Evolutionary conservation across 192 early-diverging fungal species (phyloP), one percentile per base, ranked within the genome.

Genomic region (Kickxella alabastrina): DNA sequence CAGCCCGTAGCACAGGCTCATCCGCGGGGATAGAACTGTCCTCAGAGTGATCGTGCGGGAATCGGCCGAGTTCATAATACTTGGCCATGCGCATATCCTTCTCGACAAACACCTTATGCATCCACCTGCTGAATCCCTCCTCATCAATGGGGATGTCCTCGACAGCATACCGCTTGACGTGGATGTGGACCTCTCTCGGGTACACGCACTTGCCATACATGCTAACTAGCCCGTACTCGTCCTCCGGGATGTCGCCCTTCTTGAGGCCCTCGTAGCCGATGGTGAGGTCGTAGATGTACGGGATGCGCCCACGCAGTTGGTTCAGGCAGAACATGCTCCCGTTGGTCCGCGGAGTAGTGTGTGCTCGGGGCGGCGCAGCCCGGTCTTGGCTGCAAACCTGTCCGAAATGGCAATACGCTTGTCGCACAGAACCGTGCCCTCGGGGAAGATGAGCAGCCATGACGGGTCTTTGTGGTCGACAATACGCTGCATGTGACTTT

Each of bases 391-490:
- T 0, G 90, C 90, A 62, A 80, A 97, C 5, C 73, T 67, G 49
- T 79, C 59, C 8, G 85, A 88, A 14, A 82, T 83, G 43, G 68
- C 77, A 6, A 83, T 81, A 37, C 88, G 91, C 44, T 82, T 80
- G 19, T 83, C 64, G 28, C 91, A 91, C 25, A 92, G 80, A 10
- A 93, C 84, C 13, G 95, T 98, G 48, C 95, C 96, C 71, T 98
- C 96, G 0, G 96, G 96, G 75, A 93, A 98, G 17, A 98, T 81
- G 15, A 95, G 77, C 21, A 98, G 81, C 93, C 90, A 93, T 34
- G 92, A 73, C 14, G 92, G 92, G 21, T 83, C 70, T 27, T 84
- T 68, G 8, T 67, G 68, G 10, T 65, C 58, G 46, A 85, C 68
- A 12, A 81, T 83, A 28, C 61, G 63, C 38, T 53, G 44, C 55